Evolutionary conservation across 2,329 filamentous ascomycete genomes (phyloP).

Genomic region (Penicillium brevicompactum): DNA sequence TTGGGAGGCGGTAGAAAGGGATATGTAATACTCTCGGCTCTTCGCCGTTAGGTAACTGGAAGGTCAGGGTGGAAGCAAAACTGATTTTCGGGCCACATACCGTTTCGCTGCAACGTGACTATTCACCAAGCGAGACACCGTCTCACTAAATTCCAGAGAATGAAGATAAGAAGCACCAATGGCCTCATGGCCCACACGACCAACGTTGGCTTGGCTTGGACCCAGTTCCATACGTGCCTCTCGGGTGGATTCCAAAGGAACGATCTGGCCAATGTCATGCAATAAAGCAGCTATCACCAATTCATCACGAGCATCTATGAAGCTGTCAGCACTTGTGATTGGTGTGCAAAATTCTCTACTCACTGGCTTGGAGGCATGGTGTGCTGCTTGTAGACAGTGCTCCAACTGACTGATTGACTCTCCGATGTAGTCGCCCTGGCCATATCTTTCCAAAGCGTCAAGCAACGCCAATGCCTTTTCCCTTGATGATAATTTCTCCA

Average conservation of each 20-base stretch:
- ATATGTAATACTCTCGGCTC: constrained; percentile 35
- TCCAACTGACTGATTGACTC: constrained; percentile 39
- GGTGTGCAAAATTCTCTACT: background rate
- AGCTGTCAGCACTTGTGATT: background rate
- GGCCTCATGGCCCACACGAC: constrained; percentile 41
- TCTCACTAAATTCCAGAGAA: constrained; percentile 38
- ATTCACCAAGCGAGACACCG: constrained; percentile 39
- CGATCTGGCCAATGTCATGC: constrained; percentile 48
- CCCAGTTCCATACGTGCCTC: constrained; percentile 32
- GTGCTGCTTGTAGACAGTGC: constrained; percentile 36
- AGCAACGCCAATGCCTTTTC: constrained; percentile 25
- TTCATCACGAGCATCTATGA: constrained; percentile 22
- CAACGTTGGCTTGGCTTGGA: constrained; percentile 33
- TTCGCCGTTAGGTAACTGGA: constrained; percentile 41
- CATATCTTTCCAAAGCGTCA: constrained; percentile 31
- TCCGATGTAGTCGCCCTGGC: constrained; percentile 38
- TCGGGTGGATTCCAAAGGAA: constrained; percentile 35
- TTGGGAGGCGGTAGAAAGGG: constrained; percentile 40
- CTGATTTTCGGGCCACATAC: constrained; percentile 6
- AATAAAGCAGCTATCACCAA: constrained; percentile 43
- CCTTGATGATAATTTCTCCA: constrained; percentile 9
- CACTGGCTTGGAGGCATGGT: constrained; percentile 32
- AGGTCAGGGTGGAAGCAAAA: background rate
- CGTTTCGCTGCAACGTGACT: constrained; percentile 45
- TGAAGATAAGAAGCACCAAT: constrained; percentile 41